Percentiles rank a stretch among this genome's conserved stretches.
phyloP scores from a whole-genome alignment of 768 basidiomycete genomes.

The Trametes coccinea region DNA sequence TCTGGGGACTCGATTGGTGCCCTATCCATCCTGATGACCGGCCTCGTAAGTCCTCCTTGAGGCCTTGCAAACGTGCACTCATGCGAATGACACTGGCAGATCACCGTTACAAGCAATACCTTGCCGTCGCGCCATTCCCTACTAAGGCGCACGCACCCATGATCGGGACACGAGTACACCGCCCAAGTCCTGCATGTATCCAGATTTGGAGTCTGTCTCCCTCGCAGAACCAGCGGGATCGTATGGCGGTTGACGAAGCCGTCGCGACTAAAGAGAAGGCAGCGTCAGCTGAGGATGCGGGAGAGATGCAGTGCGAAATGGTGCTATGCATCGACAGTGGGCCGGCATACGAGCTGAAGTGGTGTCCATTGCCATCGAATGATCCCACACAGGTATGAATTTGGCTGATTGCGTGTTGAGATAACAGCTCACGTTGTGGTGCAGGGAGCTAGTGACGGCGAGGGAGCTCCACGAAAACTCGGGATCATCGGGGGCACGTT shows the following conservation, averaged over 20 bases:
- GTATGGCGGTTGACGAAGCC: slow-evolving; percentile 9
- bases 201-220: slow-evolving; percentile 79
- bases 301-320: slow-evolving; percentile 75
- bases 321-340: slow-evolving; percentile 84
- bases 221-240: not conserved
- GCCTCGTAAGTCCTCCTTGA: slow-evolving; percentile 42
- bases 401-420: slow-evolving; percentile 26
- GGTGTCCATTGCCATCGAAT: slow-evolving; percentile 90
- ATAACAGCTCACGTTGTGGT: slow-evolving; percentile 6
- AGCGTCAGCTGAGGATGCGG: slow-evolving; percentile 33
- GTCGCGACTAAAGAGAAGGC: not conserved
- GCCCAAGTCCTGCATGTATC: slow-evolving; percentile 66
- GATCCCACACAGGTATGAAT: slow-evolving; percentile 45
- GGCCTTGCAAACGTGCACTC: not conserved
- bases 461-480: slow-evolving; percentile 50
- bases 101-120: slow-evolving; percentile 66
- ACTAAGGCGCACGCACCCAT: slow-evolving; percentile 62
- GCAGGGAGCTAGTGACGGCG: not conserved
- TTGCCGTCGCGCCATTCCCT: slow-evolving; percentile 80
- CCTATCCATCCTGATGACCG: slow-evolving; percentile 68
- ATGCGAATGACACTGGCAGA: slow-evolving; percentile 35
- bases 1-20: slow-evolving; percentile 95
- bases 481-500: slow-evolving; percentile 86
- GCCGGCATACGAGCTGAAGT: slow-evolving; percentile 78
- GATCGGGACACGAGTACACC: slow-evolving; percentile 58